Percentiles rank a stretch among this genome's conserved stretches.
Evolutionary conservation across 441 rosid genomes (phyloP).

Genomic region (Erodium trifolium): DNA sequence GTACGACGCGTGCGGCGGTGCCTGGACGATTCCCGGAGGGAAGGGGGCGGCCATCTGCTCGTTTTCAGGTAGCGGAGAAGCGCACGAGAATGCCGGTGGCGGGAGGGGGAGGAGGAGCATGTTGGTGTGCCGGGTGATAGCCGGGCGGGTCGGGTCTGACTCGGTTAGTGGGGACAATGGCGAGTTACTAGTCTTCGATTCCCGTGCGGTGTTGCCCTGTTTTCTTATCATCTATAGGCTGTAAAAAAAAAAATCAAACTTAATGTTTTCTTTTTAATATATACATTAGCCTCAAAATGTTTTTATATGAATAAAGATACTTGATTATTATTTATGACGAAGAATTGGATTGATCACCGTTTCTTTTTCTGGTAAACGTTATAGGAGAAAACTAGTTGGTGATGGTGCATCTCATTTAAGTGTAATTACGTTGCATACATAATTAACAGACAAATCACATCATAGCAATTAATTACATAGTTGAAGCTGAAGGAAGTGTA

Average conservation of each 20-base stretch:
- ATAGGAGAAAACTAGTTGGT: too few species aligned
- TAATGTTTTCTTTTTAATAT: neutral
- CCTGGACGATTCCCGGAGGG: constrained; percentile 48
- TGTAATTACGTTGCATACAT: neutral
- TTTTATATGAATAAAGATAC: too few species aligned
- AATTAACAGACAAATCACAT: neutral
- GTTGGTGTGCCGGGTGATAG: constrained; percentile 77
- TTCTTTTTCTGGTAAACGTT: too few species aligned
- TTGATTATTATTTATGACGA: too few species aligned
- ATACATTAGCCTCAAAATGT: too few species aligned
- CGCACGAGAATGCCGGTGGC: constrained; percentile 74
- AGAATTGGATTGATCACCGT: too few species aligned
- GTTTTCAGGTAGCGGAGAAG: constrained; percentile 63
- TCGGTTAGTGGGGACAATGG: constrained; percentile 73
- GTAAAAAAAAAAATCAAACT: constrained; percentile 39
- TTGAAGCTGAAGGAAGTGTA: neutral
- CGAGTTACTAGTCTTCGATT: constrained; percentile 79
- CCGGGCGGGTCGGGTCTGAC: constrained; percentile 84
- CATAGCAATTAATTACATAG: neutral
- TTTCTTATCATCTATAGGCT: constrained; percentile 77
- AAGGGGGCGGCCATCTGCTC: constrained; percentile 53
- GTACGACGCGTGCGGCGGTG: constrained; percentile 32
- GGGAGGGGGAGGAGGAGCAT: constrained; percentile 80
- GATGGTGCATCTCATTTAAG: neutral
- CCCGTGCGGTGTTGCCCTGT: constrained; percentile 83